A percentile compares a stretch with the other conserved stretches of the same genome.
Evolutionary conservation across 768 basidiomycete genomes (phyloP).

Genomic region (Boletellus sp.): DNA sequence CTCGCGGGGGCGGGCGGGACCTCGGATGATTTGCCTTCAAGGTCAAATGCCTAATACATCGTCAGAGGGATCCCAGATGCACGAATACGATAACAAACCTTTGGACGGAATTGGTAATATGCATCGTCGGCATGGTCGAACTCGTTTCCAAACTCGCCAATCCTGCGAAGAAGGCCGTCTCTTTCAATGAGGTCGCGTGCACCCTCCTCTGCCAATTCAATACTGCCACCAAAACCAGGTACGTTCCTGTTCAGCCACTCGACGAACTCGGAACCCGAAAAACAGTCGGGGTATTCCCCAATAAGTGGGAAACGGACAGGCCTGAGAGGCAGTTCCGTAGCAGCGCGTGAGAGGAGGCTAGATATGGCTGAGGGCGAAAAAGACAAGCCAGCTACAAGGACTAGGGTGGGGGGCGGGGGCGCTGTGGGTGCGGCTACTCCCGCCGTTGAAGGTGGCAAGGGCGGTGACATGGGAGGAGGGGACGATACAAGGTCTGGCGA

Average conservation of each 20-base stretch:
- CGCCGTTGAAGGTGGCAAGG: constrained; percentile 44
- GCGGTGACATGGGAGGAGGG: constrained; percentile 63
- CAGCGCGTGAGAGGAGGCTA: constrained; percentile 66
- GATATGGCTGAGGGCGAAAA: constrained; percentile 64
- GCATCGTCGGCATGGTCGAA: constrained; percentile 78
- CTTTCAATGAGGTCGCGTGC: constrained; percentile 52
- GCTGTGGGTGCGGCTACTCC: constrained; percentile 37
- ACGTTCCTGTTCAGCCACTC: constrained; percentile 80
- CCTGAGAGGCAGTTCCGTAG: constrained; percentile 64
- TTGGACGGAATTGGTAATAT: constrained; percentile 80
- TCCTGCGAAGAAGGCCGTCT: constrained; percentile 57
- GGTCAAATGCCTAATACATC: constrained; percentile 26
- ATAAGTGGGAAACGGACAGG: constrained; percentile 73
- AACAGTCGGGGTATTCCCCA: constrained; percentile 82
- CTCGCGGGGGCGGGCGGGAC: constrained; percentile 19
- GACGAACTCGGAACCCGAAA: constrained; percentile 87
- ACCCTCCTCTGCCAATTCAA: constrained; percentile 77
- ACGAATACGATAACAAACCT: constrained; percentile 41
- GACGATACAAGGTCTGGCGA: constrained; percentile 38
- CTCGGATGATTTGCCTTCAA: constrained; percentile 26
- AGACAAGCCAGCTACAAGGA: constrained; percentile 74
- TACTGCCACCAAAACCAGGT: constrained; percentile 68
- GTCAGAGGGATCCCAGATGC: constrained; percentile 23
- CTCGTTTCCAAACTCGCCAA: constrained; percentile 80
- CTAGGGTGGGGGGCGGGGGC: constrained; percentile 45